A percentile compares a stretch with the other conserved stretches of the same genome.
Conservation (phyloP, 371 early-diverging fungal species). For the Capillidium rhysosporum region DNA sequence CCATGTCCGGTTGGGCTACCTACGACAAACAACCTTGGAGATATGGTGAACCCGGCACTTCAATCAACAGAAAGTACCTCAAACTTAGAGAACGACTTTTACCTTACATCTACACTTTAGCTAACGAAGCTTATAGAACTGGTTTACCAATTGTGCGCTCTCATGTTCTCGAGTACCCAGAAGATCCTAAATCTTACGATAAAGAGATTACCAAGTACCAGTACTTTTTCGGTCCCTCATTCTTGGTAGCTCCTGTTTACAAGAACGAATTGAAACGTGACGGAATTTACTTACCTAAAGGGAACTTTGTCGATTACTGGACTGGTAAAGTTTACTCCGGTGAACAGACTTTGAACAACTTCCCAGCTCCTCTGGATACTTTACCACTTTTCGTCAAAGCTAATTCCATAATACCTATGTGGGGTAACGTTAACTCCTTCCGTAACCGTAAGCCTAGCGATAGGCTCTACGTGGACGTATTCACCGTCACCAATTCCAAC, state of each 20-base stretch:
- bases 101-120: not conserved
- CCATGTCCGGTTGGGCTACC: not conserved
- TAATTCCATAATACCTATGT: not conserved
- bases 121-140: not conserved
- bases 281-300: not conserved
- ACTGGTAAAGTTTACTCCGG: not conserved
- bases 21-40: constrained; percentile 1
- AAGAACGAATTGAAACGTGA: not conserved
- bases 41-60: not conserved
- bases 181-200: not conserved
- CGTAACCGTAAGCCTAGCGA: not conserved
- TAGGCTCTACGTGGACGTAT: not conserved
- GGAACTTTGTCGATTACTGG: not conserved
- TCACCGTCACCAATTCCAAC: not conserved
- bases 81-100: not conserved
- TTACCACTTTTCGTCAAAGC: not conserved
- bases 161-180: not conserved
- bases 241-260: not conserved
- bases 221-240: not conserved
- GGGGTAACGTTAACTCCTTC: not conserved
- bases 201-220: not conserved
- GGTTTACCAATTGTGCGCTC: not conserved
- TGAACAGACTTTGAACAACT: not conserved
- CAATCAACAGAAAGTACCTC: not conserved
- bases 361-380: not conserved